Evolutionary conservation across 257 asterid species (phyloP), one percentile per base, ranked within the genome.

Genomic region (Cruciata laevipes): DNA sequence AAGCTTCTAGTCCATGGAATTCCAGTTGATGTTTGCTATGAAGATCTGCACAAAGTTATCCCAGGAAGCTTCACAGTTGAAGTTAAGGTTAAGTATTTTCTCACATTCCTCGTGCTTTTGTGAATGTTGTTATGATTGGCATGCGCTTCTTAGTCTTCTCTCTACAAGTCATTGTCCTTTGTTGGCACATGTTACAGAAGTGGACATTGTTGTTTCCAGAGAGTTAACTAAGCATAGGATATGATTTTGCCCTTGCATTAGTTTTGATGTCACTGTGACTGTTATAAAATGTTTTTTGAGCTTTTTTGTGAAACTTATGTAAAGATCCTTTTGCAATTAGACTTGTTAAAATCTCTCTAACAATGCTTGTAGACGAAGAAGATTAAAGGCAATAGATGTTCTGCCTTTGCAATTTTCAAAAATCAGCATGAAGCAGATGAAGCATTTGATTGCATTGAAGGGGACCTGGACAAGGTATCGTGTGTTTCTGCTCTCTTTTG

Each of bases 1-100:
- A 87, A 83, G 81, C 75, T 94, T 75, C 85, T 94, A 66, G 72
- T 94, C 64, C 99, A 94, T 70, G 79, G 88, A 79, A 87, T 94
- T 66, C 97, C 99, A 18, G 17, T 66, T 40, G 79, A 70, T 68
- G 68, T 90, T 73, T 69, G 32, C 56, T 70, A 72, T 71, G 61
- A 83, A 68, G 96, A 94, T 77, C 77, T 90, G 76, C 85, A 75
- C 83, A 72, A 77, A 66, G 61, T 94, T 72, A 75, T 94, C 72
- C 86, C 89, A 47, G 99, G 96, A 53, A 76, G 86, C 66, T 94
- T 82, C 72, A 74, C 81, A 33, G 35, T 90, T 65, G 85, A 94
- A 82, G 74, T 81, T 64, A 94, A 89, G 98, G 95, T 89, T 66
- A 53, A 76, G 13, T 10, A 12, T 24, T 17, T 38, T 23, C 11